phyloP scores from a whole-genome alignment of 2,329 filamentous ascomycete species.

The Pseudogymnoascus sp. region DNA sequence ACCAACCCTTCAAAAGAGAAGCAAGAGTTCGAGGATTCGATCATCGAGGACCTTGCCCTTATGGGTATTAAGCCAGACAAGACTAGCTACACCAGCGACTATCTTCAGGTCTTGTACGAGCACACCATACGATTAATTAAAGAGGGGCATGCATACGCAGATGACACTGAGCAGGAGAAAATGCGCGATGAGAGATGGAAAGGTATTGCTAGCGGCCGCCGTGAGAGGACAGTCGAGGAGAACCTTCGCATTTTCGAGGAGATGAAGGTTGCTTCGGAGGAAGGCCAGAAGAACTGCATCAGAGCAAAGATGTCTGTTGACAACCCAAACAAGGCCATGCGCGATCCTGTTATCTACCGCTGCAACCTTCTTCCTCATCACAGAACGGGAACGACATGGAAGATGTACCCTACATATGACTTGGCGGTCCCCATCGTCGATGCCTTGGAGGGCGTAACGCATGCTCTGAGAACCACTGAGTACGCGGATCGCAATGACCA shows the following conservation, averaged over 20 bases:
- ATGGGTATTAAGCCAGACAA: conserved; percentile 88
- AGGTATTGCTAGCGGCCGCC: conserved; percentile 71
- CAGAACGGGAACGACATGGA: conserved; percentile 71
- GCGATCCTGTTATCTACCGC: conserved; percentile 95
- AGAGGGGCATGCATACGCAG: conserved; percentile 82
- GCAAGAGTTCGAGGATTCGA: conserved; percentile 89
- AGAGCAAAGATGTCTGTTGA: conserved; percentile 89
- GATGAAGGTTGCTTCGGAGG: conserved; percentile 79
- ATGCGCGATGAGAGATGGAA: conserved; percentile 82
- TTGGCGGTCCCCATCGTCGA: conserved; percentile 79
- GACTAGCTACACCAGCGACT: conserved; percentile 86
- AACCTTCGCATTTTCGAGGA: conserved; percentile 79
- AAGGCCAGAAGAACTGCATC: conserved; percentile 68
- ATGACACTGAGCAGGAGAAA: conserved; percentile 83
- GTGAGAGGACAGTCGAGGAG: conserved; percentile 72
- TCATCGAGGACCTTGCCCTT: conserved; percentile 80
- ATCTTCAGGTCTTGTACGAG: conserved; percentile 88
- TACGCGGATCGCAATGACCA: conserved; percentile 81
- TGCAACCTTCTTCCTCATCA: conserved; percentile 72
- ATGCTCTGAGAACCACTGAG: conserved; percentile 75
- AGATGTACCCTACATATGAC: conserved; percentile 82
- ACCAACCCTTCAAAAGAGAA: conserved; percentile 98
- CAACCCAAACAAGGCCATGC: conserved; percentile 89
- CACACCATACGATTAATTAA: conserved; percentile 77
- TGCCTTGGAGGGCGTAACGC: conserved; percentile 71